phyloP scores from a whole-genome alignment of 176 grass and related monocot species.

The Cocos nucifera region DNA sequence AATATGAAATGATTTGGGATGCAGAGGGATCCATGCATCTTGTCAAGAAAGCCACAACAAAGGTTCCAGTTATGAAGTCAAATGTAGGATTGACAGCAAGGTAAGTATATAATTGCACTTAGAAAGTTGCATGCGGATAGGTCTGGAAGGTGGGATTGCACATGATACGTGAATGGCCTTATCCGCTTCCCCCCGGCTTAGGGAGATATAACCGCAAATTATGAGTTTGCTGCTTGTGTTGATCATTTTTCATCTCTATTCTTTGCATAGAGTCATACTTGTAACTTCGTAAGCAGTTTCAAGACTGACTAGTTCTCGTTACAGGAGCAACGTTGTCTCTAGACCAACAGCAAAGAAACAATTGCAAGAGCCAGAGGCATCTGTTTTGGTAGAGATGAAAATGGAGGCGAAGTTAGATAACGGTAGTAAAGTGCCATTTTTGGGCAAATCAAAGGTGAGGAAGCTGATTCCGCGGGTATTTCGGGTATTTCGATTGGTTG shows the following conservation, averaged over 20 bases:
- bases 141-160: too few relatives aligned
- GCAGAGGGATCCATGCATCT: constrained; percentile 89
- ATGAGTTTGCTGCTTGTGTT: too few relatives aligned
- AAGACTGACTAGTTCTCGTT: constrained; percentile 1
- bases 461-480: constrained; percentile 58
- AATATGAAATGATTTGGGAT: constrained; percentile 95
- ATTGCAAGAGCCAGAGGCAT: constrained; percentile 38
- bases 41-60: constrained; percentile 46
- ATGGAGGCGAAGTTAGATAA: constrained; percentile 42
- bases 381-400: constrained; percentile 53
- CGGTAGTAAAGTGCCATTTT: constrained; percentile 29
- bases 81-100: constrained; percentile 37
- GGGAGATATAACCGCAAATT: too few relatives aligned
- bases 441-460: constrained; percentile 43
- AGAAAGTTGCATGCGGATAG: neutral
- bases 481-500: constrained; percentile 61
- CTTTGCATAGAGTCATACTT: neutral
- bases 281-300: constrained; percentile 5
- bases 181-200: too few relatives aligned
- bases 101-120: constrained; percentile 27
- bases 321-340: constrained; percentile 68
- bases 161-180: too few relatives aligned
- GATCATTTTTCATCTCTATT: neutral
- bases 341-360: constrained; percentile 62
- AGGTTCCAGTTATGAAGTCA: constrained; percentile 19